Base-by-base conservation (phyloP, 192 early-diverging fungal genomes). In the Podila clonocystis region DNA sequence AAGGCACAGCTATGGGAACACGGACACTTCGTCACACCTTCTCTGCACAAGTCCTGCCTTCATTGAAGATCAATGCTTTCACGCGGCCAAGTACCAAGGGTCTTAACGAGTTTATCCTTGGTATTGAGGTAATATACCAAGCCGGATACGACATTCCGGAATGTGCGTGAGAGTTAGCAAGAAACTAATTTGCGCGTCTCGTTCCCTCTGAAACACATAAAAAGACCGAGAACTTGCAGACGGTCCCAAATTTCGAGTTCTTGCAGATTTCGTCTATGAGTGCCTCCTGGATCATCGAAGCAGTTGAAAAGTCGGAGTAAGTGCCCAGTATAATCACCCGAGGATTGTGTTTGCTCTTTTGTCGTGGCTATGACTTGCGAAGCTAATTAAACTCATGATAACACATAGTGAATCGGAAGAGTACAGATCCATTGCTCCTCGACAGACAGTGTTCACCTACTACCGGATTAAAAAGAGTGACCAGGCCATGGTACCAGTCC, bases 41-140 rank as follows among this genome's bases (percentile, higher is more conserved):
- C 7, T 38, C 75, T 0, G 75, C 88, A 12, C 87, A 94, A 22
- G 96, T 99, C 4, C 79, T 88, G 45, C 95, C 96, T 11, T 97
- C 96, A 5, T 85, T 99, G 20, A 90, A 95, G 59, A 95, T 99
- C 78, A 97, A 96, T 73, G 95, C 97, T 0, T 98, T 99, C 82
- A 96, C 97, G 11, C 82, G 96, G 29, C 94, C 95, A 8, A 95
- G 95, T 65, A 84, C 89, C 24, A 86, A 79, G n/a, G 85, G 77
- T 13, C 84, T 95, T 9, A 89, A 92, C 75, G 96, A 98, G 72
- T 97, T 95, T 66, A 91, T 97, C 30, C 87, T 99, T 30, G 97
- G 96, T 3, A 90, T 99, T 45, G 98, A 99, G 88, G 87, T 97
- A 69, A 12, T 4, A 15, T 17, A 17, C 13, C 13, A 15, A 12